These are phyloP conservation scores for Taphrina pruni DNA, from an alignment of 1,139 yeast species.

Conservation along the genomic window DNA sequence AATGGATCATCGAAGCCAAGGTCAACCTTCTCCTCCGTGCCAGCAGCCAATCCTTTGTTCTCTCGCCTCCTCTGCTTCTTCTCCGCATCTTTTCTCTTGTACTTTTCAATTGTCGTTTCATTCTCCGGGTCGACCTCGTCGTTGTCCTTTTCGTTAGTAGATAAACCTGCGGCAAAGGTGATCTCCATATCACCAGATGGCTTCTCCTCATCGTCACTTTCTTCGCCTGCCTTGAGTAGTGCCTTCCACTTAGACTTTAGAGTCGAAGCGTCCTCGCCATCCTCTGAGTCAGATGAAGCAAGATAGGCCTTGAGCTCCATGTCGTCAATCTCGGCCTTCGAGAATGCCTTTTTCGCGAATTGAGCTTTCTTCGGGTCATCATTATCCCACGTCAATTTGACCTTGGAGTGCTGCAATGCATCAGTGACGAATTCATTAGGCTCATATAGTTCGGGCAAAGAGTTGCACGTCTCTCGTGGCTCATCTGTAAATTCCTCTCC, in stretches of 20 bases:
- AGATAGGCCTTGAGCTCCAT: conserved; percentile 95
- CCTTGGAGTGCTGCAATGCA: conserved; percentile 49
- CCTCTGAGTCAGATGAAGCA: conserved; percentile 65
- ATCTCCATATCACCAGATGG: conserved; percentile 81
- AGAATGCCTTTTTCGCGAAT: conserved; percentile 77
- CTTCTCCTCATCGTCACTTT: conserved; percentile 60
- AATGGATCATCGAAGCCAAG: conserved; percentile 48
- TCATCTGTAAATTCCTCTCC: conserved; percentile 79
- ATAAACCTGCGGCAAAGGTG: conserved; percentile 87
- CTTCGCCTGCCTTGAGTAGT: conserved; percentile 46
- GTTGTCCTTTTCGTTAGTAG: conserved; percentile 56
- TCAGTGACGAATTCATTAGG: conserved; percentile 78
- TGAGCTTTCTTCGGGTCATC: conserved; percentile 91
- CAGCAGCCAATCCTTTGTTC: conserved; percentile 47
- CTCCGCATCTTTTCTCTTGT: conserved; percentile 89
- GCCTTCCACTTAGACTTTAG: conserved; percentile 45
- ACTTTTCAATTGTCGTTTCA: conserved; percentile 79
- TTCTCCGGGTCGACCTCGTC: conserved; percentile 57
- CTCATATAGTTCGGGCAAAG: conserved; percentile 75
- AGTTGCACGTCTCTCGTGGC: conserved; percentile 72
- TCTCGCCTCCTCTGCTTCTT: conserved; percentile 82
- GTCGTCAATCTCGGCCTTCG: conserved; percentile 89
- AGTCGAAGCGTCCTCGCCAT: conserved; percentile 57
- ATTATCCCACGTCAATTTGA: conserved; percentile 64
- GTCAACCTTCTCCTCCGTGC: conserved; percentile 46